These are phyloP conservation scores for Casuarina cunninghamiana DNA, from an alignment of 306 rosid genomes.

Conservation along the genomic window DNA sequence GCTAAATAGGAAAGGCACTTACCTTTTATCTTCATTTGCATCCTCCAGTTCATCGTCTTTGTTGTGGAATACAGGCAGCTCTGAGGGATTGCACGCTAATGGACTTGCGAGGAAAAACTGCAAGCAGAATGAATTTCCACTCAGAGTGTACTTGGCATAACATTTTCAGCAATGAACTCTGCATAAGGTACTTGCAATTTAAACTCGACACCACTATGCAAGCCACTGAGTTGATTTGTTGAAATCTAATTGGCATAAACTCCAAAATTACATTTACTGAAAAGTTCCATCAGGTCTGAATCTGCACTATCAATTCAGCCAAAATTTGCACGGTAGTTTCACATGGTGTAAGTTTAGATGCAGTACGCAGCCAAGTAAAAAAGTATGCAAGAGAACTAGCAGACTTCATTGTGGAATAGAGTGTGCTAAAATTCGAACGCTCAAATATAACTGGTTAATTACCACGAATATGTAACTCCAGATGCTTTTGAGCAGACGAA, in stretches of 20 bases:
- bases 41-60: constrained; percentile 48
- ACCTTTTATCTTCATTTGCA: constrained; percentile 66
- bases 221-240: constrained; percentile 5
- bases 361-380: background rate
- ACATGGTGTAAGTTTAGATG: background rate
- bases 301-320: background rate
- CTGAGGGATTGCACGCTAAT: constrained; percentile 73
- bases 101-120: constrained; percentile 91
- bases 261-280: background rate
- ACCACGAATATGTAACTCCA: background rate
- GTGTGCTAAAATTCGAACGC: background rate
- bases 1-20: constrained; percentile 33
- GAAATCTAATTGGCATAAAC: constrained; percentile 6
- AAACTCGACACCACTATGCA: constrained; percentile 2
- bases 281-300: background rate
- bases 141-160: constrained; percentile 14
- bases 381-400: background rate
- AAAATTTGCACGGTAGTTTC: background rate
- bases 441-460: background rate
- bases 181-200: constrained; percentile 18
- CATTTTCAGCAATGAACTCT: constrained; percentile 9
- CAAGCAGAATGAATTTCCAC: constrained; percentile 14
- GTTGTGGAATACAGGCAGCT: constrained; percentile 51
- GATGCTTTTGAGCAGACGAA: too few species aligned
- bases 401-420: background rate